These are phyloP conservation scores for Apiospora koreana DNA, from an alignment of 2,329 filamentous ascomycete species.

Conservation along the genomic window DNA sequence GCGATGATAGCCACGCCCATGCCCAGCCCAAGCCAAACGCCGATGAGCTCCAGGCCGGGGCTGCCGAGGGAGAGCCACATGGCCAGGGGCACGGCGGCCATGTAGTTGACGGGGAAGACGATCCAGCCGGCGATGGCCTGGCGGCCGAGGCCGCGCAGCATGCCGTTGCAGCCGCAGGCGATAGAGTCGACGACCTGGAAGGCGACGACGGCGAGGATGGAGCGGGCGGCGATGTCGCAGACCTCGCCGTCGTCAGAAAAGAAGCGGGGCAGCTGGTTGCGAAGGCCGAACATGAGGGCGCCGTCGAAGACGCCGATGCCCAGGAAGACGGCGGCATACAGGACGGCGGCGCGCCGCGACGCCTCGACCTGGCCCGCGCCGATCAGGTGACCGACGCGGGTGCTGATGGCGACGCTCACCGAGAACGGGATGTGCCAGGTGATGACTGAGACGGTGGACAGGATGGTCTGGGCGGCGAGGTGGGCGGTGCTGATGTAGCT, in stretches of 20 bases:
- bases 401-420: slow-evolving; percentile 42
- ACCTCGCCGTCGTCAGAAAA: slow-evolving; percentile 35
- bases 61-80: slow-evolving; percentile 41
- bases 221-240: slow-evolving; percentile 28
- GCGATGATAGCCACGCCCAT: slow-evolving; percentile 32
- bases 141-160: slow-evolving; percentile 40
- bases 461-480: slow-evolving; percentile 42
- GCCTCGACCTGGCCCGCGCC: slow-evolving; percentile 35
- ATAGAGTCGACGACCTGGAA: slow-evolving; percentile 38
- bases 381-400: slow-evolving; percentile 43
- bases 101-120: slow-evolving; percentile 38
- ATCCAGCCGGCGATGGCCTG: slow-evolving; percentile 39
- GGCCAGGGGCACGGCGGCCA: slow-evolving; percentile 39
- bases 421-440: slow-evolving; percentile 47
- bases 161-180: slow-evolving; percentile 38
- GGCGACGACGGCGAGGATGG: slow-evolving; percentile 33
- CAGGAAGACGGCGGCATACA: background rate
- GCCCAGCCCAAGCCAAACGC: slow-evolving; percentile 37
- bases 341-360: slow-evolving; percentile 23
- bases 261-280: slow-evolving; percentile 30
- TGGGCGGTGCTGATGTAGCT: slow-evolving; percentile 45
- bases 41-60: slow-evolving; percentile 35
- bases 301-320: background rate
- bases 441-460: slow-evolving; percentile 41
- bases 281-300: slow-evolving; percentile 29